Percentiles rank a stretch among this genome's conserved stretches.
phyloP scores from a whole-genome alignment of 2,329 filamentous ascomycete species.

The Colletotrichum spaethianum region DNA sequence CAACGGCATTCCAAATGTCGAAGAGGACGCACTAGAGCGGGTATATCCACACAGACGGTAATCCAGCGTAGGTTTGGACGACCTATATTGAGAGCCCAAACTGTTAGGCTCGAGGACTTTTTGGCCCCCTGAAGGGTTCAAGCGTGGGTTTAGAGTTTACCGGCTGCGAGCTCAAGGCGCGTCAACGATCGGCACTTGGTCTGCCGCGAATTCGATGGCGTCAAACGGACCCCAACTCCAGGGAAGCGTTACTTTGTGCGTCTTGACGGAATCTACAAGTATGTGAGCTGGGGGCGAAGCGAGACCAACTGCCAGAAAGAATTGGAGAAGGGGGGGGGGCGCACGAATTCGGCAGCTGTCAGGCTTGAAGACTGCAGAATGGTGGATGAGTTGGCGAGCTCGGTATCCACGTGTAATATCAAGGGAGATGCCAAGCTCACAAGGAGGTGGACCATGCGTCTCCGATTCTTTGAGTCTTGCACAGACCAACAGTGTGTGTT shows the following conservation, averaged over 20 bases:
- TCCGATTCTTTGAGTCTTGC: background rate
- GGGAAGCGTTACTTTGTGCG: conserved; percentile 9
- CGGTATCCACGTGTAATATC: conserved; percentile 9
- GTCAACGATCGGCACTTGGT: conserved; percentile 30
- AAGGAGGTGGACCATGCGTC: conserved; percentile 7
- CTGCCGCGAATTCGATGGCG: conserved; percentile 23
- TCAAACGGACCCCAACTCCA: conserved; percentile 19
- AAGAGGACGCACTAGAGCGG: conserved; percentile 13
- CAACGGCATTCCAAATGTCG: conserved; percentile 21
- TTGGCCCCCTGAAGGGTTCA: conserved; percentile 30
- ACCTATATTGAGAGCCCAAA: conserved; percentile 12
- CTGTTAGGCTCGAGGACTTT: conserved; percentile 22
- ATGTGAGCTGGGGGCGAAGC: background rate
- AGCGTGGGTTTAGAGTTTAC: conserved; percentile 37
- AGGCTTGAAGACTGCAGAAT: background rate
- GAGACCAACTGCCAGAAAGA: background rate
- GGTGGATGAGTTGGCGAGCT: background rate
- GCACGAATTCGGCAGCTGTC: background rate
- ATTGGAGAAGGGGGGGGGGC: background rate
- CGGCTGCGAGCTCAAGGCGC: conserved; percentile 24
- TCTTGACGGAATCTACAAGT: background rate
- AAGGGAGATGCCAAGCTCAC: background rate
- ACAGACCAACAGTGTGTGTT: background rate
- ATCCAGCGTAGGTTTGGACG: conserved; percentile 4
- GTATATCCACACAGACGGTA: conserved; percentile 26